These are phyloP conservation scores for Epichloe glyceriae DNA, from an alignment of 2,329 filamentous ascomycete genomes.

Conservation along the genomic window DNA sequence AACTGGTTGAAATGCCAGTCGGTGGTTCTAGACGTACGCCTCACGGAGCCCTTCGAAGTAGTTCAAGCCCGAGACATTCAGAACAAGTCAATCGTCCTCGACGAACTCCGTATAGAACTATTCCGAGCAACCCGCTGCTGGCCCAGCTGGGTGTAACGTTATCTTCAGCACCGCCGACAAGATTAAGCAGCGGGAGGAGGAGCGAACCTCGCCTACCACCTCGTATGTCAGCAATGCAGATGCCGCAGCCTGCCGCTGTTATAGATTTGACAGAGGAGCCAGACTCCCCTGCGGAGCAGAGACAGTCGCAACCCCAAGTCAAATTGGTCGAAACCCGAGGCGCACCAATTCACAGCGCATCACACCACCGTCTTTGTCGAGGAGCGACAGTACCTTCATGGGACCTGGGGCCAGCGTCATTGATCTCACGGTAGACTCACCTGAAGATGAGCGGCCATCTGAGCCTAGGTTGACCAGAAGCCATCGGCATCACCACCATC, in stretches of 20 bases:
- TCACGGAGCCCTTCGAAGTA: not conserved
- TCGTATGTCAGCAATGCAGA: not conserved
- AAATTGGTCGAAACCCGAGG: slow-evolving; percentile 22
- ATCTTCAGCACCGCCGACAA: not conserved
- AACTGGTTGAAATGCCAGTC: slow-evolving; percentile 21
- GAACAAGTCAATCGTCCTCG: not conserved
- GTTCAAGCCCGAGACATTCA: not conserved
- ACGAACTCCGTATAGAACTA: not conserved
- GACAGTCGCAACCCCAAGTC: slow-evolving; percentile 15
- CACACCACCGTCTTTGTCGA: slow-evolving; percentile 28
- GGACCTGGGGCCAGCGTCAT: slow-evolving; percentile 27
- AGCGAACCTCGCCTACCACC: not conserved
- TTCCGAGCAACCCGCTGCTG: not conserved
- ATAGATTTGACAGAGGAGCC: slow-evolving; percentile 40
- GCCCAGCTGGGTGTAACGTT: not conserved
- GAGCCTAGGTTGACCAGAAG: slow-evolving; percentile 3
- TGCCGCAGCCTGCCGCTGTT: slow-evolving; percentile 16
- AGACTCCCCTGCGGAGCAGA: slow-evolving; percentile 30
- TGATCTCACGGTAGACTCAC: slow-evolving; percentile 38
- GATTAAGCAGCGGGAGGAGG: not conserved
- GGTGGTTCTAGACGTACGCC: slow-evolving; percentile 5
- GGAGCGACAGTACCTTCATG: slow-evolving; percentile 32
- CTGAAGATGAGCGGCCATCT: slow-evolving; percentile 18
- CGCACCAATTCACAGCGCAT: slow-evolving; percentile 27
- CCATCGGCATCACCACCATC: slow-evolving; percentile 7